Base-by-base conservation (phyloP, 495 filamentous ascomycete genomes). In the Diplogelasinospora grovesii region DNA sequence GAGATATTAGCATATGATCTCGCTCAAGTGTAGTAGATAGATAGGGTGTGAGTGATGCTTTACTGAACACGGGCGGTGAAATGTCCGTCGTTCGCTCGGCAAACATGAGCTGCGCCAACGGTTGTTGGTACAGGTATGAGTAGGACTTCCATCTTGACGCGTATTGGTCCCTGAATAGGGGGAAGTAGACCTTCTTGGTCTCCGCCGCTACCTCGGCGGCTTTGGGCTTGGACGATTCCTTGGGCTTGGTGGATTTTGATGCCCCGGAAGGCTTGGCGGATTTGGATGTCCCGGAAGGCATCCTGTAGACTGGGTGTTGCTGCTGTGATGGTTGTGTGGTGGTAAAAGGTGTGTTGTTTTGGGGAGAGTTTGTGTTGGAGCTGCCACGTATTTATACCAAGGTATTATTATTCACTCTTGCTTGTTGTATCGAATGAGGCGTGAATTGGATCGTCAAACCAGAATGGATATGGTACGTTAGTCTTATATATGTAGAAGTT, bases 191-290 rank as follows among this genome's bases (percentile, higher is more conserved):
- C 49, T 64, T 74, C 61, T 83, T 84, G 19, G 81, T 77, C 56
- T 85, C 79, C 2, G 77, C 71, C 25, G 81, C 81, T 23, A 85
- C 78, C 35, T 85, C 81, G 15, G 78, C 78, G 13, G 81, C 78
- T 64, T 81, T 83, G 24, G 73, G 73, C 56, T 75, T 52, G 26
- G 45, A 41, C 36, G 28, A 33, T n/a, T n/a, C n/a, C n/a, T n/a
- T n/a, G n/a, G n/a, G n/a, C n/a, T n/a, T 78, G 26, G 71, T 61
- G 25, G 59, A 67, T n/a, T n/a, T n/a, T n/a, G n/a, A n/a, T n/a
- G n/a, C n/a, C n/a, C n/a, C n/a, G n/a, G n/a, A n/a, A n/a, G n/a
- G n/a, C n/a, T n/a, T n/a, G n/a, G n/a, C n/a, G n/a, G n/a, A n/a
- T 27, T 54, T 53, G 39, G 55, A 54, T 31, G 42, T 54, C 16